Conservation (phyloP, 2,329 filamentous ascomycete genomes). For the Colletotrichum phormii region DNA sequence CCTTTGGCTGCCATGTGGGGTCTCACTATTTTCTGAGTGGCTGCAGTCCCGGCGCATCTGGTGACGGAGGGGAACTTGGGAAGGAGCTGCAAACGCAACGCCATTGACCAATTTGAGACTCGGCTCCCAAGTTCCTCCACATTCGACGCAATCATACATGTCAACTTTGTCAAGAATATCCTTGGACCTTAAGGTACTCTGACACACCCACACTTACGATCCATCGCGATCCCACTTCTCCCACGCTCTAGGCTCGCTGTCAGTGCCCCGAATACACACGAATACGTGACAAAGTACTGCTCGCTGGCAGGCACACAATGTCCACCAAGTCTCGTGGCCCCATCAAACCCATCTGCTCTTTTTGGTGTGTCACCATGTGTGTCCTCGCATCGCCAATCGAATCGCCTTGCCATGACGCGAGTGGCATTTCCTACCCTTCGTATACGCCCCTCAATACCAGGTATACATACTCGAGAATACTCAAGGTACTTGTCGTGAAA, state of each 20-base stretch:
- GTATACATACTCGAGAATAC: neutral
- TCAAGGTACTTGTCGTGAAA: neutral
- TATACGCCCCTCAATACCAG: constrained; percentile 17
- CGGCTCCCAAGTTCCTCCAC: constrained; percentile 5
- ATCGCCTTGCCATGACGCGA: constrained; percentile 13
- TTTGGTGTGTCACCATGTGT: neutral
- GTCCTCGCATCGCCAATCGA: neutral
- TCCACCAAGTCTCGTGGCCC: neutral
- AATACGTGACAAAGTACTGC: neutral
- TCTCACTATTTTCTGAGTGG: neutral
- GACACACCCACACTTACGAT: constrained; percentile 4
- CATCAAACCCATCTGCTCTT: neutral
- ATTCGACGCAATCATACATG: constrained; percentile 10
- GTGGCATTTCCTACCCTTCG: constrained; percentile 14
- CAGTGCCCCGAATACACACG: neutral
- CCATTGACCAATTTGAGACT: constrained; percentile 16
- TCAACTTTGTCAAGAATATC: neutral
- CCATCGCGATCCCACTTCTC: constrained; percentile 20
- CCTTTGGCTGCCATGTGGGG: neutral
- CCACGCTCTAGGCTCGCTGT: neutral
- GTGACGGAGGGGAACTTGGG: neutral
- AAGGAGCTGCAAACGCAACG: constrained; percentile 12
- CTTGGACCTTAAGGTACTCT: neutral
- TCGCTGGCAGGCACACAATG: constrained; percentile 1
- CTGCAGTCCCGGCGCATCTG: neutral